Percentiles rank a stretch among this genome's conserved stretches.
Evolutionary conservation across 768 basidiomycete genomes (phyloP).

Genomic region (Boletus rex-veris): DNA sequence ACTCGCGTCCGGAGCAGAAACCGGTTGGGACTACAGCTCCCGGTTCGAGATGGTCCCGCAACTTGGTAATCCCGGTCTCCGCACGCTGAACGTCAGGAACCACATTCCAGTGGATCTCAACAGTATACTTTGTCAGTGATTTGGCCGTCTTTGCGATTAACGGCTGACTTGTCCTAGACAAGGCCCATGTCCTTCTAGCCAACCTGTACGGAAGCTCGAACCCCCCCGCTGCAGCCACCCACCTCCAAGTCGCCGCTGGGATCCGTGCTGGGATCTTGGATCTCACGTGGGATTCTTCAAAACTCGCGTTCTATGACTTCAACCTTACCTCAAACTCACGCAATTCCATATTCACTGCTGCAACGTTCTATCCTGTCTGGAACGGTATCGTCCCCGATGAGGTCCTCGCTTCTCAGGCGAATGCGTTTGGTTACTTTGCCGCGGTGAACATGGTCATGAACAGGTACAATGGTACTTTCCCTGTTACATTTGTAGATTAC

Average conservation of each 20-base stretch:
- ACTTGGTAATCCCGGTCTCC: slow-evolving; percentile 50
- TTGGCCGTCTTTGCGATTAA: slow-evolving; percentile 87
- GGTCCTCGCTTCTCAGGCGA: slow-evolving; percentile 47
- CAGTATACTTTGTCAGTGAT: slow-evolving; percentile 71
- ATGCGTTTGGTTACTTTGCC: slow-evolving; percentile 71
- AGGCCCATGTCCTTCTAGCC: slow-evolving; percentile 58
- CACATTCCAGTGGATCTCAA: slow-evolving; percentile 78
- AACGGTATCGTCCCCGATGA: slow-evolving; percentile 78
- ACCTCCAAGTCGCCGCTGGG: slow-evolving; percentile 56
- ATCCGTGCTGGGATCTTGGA: slow-evolving; percentile 57
- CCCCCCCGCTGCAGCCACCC: slow-evolving; percentile 40
- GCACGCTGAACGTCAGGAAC: slow-evolving; percentile 66
- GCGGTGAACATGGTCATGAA: slow-evolving; percentile 59
- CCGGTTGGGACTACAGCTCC: slow-evolving; percentile 48
- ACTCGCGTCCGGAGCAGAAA: slow-evolving; percentile 85
- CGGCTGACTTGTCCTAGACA: slow-evolving; percentile 50
- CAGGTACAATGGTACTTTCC: slow-evolving; percentile 85
- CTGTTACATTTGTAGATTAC: slow-evolving; percentile 60
- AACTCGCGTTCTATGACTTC: slow-evolving; percentile 92
- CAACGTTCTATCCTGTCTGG: slow-evolving; percentile 86
- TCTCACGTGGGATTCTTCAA: slow-evolving; percentile 76
- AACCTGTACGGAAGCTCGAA: slow-evolving; percentile 54
- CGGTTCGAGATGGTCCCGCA: slow-evolving; percentile 41
- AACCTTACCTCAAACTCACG: slow-evolving; percentile 67
- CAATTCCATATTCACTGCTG: slow-evolving; percentile 64